Conservation (phyloP, 1,284 basidiomycete genomes). For the Flammula alnicola region DNA sequence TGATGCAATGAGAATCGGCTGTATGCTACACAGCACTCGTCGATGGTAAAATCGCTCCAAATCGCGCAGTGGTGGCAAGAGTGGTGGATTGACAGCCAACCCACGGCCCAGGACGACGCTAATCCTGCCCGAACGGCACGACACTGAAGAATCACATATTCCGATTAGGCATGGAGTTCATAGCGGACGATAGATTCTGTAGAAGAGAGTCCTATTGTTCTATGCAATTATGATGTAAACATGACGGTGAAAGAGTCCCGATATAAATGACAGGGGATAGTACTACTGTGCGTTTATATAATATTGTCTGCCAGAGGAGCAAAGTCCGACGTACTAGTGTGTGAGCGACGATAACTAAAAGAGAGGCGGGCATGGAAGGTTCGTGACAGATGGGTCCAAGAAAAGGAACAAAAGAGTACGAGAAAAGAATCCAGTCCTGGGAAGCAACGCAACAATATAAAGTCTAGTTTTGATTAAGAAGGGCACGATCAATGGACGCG, state of each 20-base stretch:
- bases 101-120: too few relatives aligned
- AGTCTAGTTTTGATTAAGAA: slow-evolving; percentile 43
- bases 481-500: slow-evolving; percentile 67
- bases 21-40: too few relatives aligned
- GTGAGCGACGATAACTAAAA: slow-evolving; percentile 14
- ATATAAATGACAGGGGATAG: slow-evolving; percentile 13
- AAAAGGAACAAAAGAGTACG: slow-evolving; percentile 2
- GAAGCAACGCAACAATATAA: slow-evolving; percentile 10
- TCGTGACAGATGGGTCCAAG: slow-evolving; percentile 16
- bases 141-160: too few relatives aligned
- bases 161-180: too few relatives aligned
- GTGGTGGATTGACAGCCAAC: too few relatives aligned
- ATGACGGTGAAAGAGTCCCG: slow-evolving; percentile 8
- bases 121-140: too few relatives aligned
- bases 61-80: too few relatives aligned
- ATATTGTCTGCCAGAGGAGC: slow-evolving; percentile 5
- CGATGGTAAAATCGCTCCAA: too few relatives aligned
- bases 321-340: slow-evolving; percentile 15
- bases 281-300: slow-evolving; percentile 3
- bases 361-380: slow-evolving; percentile 11
- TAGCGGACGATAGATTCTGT: neutral
- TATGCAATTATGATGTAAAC: slow-evolving; percentile 18
- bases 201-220: slow-evolving; percentile 14
- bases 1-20: too few relatives aligned
- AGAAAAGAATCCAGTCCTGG: slow-evolving; percentile 5